Conservation (phyloP, 768 basidiomycete species). For the Lactarius vividus region DNA sequence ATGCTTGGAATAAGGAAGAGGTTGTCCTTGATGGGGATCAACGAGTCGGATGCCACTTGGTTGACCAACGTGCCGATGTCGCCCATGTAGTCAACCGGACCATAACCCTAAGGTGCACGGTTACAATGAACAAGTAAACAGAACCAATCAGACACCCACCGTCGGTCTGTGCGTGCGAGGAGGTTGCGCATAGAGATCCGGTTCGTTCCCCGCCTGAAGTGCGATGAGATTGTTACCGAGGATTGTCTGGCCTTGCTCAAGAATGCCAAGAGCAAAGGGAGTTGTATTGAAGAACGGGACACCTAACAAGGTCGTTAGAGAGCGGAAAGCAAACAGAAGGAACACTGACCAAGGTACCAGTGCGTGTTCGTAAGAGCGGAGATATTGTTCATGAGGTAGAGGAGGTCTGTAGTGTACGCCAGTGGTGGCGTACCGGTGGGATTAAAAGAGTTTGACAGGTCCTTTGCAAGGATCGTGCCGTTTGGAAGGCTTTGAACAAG, state of each 20-base stretch:
- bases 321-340: background rate
- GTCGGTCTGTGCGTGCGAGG: slow-evolving; percentile 17
- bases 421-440: slow-evolving; percentile 70
- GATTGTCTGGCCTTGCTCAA: slow-evolving; percentile 55
- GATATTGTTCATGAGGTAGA: slow-evolving; percentile 63
- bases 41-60: slow-evolving; percentile 15
- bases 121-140: background rate
- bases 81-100: slow-evolving; percentile 35
- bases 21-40: slow-evolving; percentile 5
- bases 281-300: slow-evolving; percentile 67
- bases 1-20: slow-evolving; percentile 25
- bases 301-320: slow-evolving; percentile 29
- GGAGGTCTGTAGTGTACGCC: slow-evolving; percentile 59
- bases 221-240: slow-evolving; percentile 66
- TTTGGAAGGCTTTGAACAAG: slow-evolving; percentile 50
- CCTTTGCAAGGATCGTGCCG: slow-evolving; percentile 51
- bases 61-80: slow-evolving; percentile 29
- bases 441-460: slow-evolving; percentile 35
- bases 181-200: slow-evolving; percentile 58
- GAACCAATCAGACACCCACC: slow-evolving; percentile 16
- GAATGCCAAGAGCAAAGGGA: slow-evolving; percentile 52
- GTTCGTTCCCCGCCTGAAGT: slow-evolving; percentile 73
- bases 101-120: slow-evolving; percentile 5
- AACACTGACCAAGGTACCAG: slow-evolving; percentile 55
- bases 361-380: slow-evolving; percentile 56